Evolutionary conservation across 305 asterid species (phyloP).

Genomic region (Salvia sclarea): DNA sequence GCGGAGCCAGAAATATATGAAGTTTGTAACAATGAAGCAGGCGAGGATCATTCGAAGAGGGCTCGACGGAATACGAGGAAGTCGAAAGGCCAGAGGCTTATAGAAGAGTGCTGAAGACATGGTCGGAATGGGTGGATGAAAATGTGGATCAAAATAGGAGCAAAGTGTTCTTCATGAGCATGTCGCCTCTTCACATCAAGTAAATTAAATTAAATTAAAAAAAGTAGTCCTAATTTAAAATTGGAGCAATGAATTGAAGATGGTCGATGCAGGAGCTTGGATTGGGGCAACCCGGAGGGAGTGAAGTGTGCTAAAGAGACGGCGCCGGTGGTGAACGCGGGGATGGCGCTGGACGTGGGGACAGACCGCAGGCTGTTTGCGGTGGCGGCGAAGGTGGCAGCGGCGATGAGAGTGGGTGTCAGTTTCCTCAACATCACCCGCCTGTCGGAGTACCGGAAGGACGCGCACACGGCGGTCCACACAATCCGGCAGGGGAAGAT

Average conservation of each 20-base stretch:
- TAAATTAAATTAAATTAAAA: slow-evolving; percentile 31
- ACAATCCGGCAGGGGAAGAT: slow-evolving; percentile 87
- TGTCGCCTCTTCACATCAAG: slow-evolving; percentile 96
- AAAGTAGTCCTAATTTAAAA: too few species aligned
- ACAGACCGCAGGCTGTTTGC: slow-evolving; percentile 66
- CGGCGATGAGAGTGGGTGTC: slow-evolving; percentile 57
- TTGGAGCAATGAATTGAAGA: too few species aligned
- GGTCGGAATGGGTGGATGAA: slow-evolving; percentile 73
- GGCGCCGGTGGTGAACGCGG: slow-evolving; percentile 60
- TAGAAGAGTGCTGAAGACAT: slow-evolving; percentile 65
- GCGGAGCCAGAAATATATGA: too few species aligned
- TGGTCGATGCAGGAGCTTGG: slow-evolving; percentile 60
- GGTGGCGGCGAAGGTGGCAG: slow-evolving; percentile 50
- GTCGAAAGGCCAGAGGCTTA: slow-evolving; percentile 65
- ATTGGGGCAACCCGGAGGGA: slow-evolving; percentile 88
- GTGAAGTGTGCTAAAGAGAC: slow-evolving; percentile 83
- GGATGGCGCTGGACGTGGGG: slow-evolving; percentile 67
- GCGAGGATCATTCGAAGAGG: slow-evolving; percentile 74
- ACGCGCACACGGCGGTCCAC: slow-evolving; percentile 84
- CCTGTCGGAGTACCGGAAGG: slow-evolving; percentile 79
- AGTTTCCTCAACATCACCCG: slow-evolving; percentile 68
- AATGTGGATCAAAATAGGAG: slow-evolving; percentile 64
- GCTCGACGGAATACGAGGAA: slow-evolving; percentile 67
- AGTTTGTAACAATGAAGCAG: too few species aligned
- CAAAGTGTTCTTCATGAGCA: slow-evolving; percentile 84